Percentiles rank a stretch among this genome's conserved stretches.
Evolutionary conservation across 2,329 filamentous ascomycete species (phyloP).

Genomic region (Graphiopsis chlorocephala): DNA sequence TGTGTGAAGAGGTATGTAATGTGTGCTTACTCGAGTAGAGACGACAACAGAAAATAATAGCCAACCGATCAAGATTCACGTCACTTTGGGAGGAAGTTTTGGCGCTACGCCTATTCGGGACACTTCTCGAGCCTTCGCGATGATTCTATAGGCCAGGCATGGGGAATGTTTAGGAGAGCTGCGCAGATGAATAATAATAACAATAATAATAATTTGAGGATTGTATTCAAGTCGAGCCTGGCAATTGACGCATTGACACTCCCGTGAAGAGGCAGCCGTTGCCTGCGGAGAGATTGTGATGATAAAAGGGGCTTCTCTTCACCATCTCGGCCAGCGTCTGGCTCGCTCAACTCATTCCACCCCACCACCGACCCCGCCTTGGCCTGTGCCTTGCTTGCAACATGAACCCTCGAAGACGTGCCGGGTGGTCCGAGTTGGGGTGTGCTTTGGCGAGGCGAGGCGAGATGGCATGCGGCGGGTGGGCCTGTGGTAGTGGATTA

Average conservation of each 20-base stretch:
- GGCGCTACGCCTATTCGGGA: not conserved
- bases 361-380: slow-evolving; percentile 13
- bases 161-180: not conserved
- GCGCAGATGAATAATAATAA: not conserved
- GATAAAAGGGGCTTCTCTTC: slow-evolving; percentile 7
- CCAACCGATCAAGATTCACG: slow-evolving; percentile 6
- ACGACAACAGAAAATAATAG: slow-evolving; percentile 5
- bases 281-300: not conserved
- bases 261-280: slow-evolving; percentile 9
- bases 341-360: slow-evolving; percentile 4
- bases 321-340: not conserved
- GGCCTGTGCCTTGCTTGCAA: slow-evolving; percentile 3
- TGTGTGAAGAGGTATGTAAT: not conserved
- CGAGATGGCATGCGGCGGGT: not conserved
- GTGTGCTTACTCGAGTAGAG: not conserved
- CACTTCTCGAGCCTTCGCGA: slow-evolving; percentile 10
- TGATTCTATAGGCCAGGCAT: not conserved
- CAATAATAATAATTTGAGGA: too few relatives aligned
- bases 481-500: not conserved
- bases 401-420: slow-evolving; percentile 3
- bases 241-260: not conserved
- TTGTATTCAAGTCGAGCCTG: not conserved
- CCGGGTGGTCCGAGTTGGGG: slow-evolving; percentile 7
- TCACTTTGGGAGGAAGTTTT: slow-evolving; percentile 5
- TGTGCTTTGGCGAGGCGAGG: not conserved